phyloP scores from a whole-genome alignment of 371 early-diverging fungal genomes.

The Syncephalastrum contaminatum region DNA sequence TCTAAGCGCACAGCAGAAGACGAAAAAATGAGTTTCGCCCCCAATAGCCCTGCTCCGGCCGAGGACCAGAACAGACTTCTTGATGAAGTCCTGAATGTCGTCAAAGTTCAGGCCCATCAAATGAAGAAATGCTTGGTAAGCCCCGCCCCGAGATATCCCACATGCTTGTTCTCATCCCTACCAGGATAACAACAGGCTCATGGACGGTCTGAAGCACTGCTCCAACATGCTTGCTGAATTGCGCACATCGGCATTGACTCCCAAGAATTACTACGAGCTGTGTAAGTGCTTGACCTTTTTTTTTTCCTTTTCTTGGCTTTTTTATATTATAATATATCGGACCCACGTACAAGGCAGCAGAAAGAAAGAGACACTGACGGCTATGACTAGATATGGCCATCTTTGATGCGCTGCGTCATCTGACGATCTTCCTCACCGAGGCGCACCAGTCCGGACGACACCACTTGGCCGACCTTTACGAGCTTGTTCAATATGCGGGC shows the following conservation, averaged over 20 bases:
- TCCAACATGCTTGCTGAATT: slow-evolving; percentile 95
- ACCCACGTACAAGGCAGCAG: too few species aligned
- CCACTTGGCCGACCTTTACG: slow-evolving; percentile 94
- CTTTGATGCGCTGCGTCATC: slow-evolving; percentile 91
- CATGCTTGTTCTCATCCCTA: neutral
- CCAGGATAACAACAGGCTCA: slow-evolving; percentile 83
- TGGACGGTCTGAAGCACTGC: slow-evolving; percentile 96
- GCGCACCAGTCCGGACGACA: slow-evolving; percentile 82
- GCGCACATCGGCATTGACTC: slow-evolving; percentile 88
- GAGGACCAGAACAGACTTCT: slow-evolving; percentile 84
- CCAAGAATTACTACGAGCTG: slow-evolving; percentile 97
- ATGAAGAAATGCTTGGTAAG: slow-evolving; percentile 88
- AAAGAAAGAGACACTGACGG: too few species aligned
- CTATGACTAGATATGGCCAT: slow-evolving; percentile 82
- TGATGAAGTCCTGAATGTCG: slow-evolving; percentile 81
- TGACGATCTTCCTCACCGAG: slow-evolving; percentile 83
- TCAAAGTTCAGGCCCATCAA: slow-evolving; percentile 86
- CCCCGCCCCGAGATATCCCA: neutral
- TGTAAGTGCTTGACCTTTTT: slow-evolving; percentile 53
- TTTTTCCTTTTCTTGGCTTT: neutral
- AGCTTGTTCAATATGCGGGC: slow-evolving; percentile 95
- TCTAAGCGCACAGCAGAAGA: too few species aligned
- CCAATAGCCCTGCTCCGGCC: slow-evolving; percentile 37
- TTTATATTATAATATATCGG: neutral
- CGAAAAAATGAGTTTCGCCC: slow-evolving; percentile 20